Evolutionary conservation across 805 yeast species (phyloP).

Genomic region (Suhomyces prunicola): DNA sequence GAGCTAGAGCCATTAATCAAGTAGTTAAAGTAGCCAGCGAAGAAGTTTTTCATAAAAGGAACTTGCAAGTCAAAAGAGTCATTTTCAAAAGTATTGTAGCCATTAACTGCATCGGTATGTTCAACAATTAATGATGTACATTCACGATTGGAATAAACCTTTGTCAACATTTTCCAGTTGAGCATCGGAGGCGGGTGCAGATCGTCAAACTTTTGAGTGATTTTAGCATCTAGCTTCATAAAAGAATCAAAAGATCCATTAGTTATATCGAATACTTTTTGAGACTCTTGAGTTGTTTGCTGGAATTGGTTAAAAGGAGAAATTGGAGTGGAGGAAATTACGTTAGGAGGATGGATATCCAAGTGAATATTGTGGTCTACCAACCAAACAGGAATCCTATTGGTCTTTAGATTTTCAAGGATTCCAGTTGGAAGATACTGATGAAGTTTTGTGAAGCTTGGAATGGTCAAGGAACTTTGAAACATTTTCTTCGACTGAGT

Average conservation of each 20-base stretch:
- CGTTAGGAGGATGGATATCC: not conserved
- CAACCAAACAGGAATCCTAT: conserved; percentile 17
- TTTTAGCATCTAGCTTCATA: conserved; percentile 18
- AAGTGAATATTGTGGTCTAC: conserved; percentile 8
- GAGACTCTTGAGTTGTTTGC: not conserved
- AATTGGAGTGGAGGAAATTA: conserved; percentile 17
- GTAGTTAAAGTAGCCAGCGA: conserved; percentile 37
- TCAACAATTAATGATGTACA: conserved; percentile 17
- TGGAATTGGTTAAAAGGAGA: conserved; percentile 10
- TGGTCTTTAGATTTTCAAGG: conserved; percentile 1
- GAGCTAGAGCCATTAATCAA: conserved; percentile 29
- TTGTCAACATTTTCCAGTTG: conserved; percentile 28
- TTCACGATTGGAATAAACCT: conserved; percentile 19
- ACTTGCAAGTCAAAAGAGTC: conserved; percentile 24
- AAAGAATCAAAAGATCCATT: conserved; percentile 24
- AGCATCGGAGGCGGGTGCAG: conserved; percentile 13
- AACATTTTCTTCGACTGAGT: conserved; percentile 1
- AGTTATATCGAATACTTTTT: conserved; percentile 8
- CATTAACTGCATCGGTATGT: conserved; percentile 30
- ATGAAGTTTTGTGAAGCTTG: not conserved
- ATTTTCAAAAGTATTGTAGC: conserved; percentile 17
- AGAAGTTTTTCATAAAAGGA: conserved; percentile 38
- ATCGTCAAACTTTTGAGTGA: not conserved
- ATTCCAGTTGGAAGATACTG: conserved; percentile 1
- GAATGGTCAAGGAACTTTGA: not conserved